These are phyloP conservation scores for Garcia nutans DNA, from an alignment of 345 rosid species.

Conservation along the genomic window DNA sequence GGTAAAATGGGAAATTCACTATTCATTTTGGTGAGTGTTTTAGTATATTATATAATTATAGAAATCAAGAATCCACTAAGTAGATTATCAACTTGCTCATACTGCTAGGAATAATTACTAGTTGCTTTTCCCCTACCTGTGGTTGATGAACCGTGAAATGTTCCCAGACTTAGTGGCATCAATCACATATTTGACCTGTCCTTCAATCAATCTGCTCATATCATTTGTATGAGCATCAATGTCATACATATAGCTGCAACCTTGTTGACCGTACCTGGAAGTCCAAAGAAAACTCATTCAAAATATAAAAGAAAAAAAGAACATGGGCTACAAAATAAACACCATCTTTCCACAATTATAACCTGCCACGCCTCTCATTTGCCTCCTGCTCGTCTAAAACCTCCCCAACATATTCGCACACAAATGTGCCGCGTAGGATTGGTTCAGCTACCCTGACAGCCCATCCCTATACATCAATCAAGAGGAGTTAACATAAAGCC, in stretches of 20 bases:
- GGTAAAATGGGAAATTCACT: too few relatives aligned
- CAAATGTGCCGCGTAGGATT: constrained; percentile 80
- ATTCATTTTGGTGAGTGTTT: too few relatives aligned
- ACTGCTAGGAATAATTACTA: background rate
- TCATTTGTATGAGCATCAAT: constrained; percentile 71
- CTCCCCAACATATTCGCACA: constrained; percentile 90
- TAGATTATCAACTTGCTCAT: background rate
- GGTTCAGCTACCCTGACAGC: constrained; percentile 85
- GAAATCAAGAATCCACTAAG: background rate
- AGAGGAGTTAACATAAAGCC: constrained; percentile 11
- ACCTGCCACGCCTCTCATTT: constrained; percentile 65
- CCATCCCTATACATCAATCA: constrained; percentile 74
- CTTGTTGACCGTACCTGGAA: constrained; percentile 59
- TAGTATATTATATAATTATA: too few relatives aligned
- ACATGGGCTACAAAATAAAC: constrained; percentile 9
- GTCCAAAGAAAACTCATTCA: constrained; percentile 8
- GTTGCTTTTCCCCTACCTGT: constrained; percentile 50
- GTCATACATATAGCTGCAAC: constrained; percentile 59
- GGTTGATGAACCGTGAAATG: constrained; percentile 88
- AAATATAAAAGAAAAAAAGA: constrained; percentile 7
- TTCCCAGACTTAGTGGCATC: constrained; percentile 84
- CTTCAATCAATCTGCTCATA: constrained; percentile 80
- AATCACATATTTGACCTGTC: constrained; percentile 52
- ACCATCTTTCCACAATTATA: constrained; percentile 11
- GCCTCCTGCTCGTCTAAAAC: constrained; percentile 70